These are phyloP conservation scores for Pezizomycotina sp. DNA, from an alignment of 2,329 filamentous ascomycete genomes.

Conservation along the genomic window DNA sequence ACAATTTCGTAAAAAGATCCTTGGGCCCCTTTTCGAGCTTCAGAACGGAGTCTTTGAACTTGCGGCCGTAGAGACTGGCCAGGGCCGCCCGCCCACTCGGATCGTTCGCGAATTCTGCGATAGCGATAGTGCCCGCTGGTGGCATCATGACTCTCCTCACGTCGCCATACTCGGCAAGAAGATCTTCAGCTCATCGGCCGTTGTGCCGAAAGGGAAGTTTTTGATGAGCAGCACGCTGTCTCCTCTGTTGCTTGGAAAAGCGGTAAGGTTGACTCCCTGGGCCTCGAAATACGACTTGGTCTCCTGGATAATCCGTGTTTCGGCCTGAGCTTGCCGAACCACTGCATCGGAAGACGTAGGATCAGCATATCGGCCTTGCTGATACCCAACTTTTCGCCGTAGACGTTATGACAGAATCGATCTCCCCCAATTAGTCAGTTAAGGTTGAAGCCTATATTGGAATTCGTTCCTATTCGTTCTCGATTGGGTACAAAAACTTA, in stretches of 20 bases:
- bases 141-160: slow-evolving; percentile 77
- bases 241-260: slow-evolving; percentile 76
- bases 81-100: slow-evolving; percentile 73
- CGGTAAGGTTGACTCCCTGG: slow-evolving; percentile 79
- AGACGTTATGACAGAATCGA: slow-evolving; percentile 79
- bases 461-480: background rate
- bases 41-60: slow-evolving; percentile 76
- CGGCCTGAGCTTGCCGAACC: slow-evolving; percentile 89
- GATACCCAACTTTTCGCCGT: slow-evolving; percentile 74
- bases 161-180: slow-evolving; percentile 75
- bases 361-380: slow-evolving; percentile 85
- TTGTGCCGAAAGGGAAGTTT: slow-evolving; percentile 78
- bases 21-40: slow-evolving; percentile 89
- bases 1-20: slow-evolving; percentile 46
- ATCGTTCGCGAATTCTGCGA: slow-evolving; percentile 69
- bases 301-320: slow-evolving; percentile 91
- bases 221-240: slow-evolving; percentile 83
- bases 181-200: slow-evolving; percentile 55
- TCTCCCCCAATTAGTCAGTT: slow-evolving; percentile 26
- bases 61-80: slow-evolving; percentile 68
- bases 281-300: slow-evolving; percentile 79
- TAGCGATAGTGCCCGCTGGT: slow-evolving; percentile 79
- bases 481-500: slow-evolving; percentile 29
- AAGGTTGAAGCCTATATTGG: background rate
- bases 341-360: slow-evolving; percentile 90